Conservation (phyloP, 2,329 filamentous ascomycete species). For the Amauroascus verrucosus region DNA sequence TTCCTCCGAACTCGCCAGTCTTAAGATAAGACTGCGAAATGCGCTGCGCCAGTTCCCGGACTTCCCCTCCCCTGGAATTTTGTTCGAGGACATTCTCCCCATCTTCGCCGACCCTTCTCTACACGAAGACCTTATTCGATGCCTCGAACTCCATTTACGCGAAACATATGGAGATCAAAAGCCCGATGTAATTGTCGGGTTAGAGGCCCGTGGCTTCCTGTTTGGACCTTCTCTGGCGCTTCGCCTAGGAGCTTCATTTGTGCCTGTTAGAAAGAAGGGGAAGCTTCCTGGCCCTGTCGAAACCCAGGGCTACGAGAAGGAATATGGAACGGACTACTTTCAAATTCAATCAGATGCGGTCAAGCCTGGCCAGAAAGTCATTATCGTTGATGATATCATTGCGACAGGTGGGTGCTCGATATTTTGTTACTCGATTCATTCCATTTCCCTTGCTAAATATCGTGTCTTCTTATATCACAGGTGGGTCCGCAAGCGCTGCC, state of each 20-base stretch:
- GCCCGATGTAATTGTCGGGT: conserved; percentile 83
- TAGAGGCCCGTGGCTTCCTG: conserved; percentile 90
- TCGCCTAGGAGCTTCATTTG: conserved; percentile 72
- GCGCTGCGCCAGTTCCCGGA: conserved; percentile 78
- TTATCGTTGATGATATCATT: conserved; percentile 96
- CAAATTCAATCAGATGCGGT: conserved; percentile 88
- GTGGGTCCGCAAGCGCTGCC: conserved; percentile 81
- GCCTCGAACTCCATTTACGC: conserved; percentile 72
- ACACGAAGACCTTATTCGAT: conserved; percentile 68
- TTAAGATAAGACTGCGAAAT: conserved; percentile 57
- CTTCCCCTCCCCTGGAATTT: conserved; percentile 83
- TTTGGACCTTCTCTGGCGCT: conserved; percentile 86
- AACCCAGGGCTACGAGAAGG: conserved; percentile 82
- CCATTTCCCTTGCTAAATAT: not conserved
- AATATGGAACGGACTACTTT: conserved; percentile 91
- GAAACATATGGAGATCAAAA: conserved; percentile 50
- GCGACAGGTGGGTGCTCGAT: conserved; percentile 65
- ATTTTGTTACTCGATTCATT: not conserved
- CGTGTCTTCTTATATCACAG: conserved; percentile 38
- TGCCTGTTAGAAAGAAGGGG: conserved; percentile 86
- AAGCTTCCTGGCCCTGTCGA: conserved; percentile 87
- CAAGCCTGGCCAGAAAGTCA: conserved; percentile 73
- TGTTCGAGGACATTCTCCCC: conserved; percentile 97
- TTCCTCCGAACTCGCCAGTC: conserved; percentile 48
- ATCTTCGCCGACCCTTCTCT: conserved; percentile 70